These are phyloP conservation scores for Rhynchospora tenuis DNA, from an alignment of 176 grass and related monocot genomes.

Conservation along the genomic window DNA sequence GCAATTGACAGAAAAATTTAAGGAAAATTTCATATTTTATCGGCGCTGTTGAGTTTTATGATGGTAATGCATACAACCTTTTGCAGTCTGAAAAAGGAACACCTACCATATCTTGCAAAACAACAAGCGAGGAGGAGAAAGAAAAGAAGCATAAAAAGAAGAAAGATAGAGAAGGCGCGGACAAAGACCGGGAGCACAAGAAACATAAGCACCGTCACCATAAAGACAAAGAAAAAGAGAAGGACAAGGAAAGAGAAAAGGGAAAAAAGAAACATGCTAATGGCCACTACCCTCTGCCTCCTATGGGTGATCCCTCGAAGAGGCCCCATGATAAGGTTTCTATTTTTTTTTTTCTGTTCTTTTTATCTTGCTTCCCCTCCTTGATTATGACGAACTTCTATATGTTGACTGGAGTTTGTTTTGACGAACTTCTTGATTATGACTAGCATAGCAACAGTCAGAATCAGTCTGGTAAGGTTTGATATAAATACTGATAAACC, in stretches of 20 bases:
- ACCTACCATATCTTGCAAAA: slow-evolving; percentile 30
- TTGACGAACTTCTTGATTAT: not conserved
- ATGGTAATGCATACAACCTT: not conserved
- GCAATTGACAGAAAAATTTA: not conserved
- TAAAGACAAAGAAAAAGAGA: slow-evolving; percentile 13
- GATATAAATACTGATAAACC: not conserved
- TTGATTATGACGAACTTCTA: too few relatives aligned
- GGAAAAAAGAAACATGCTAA: slow-evolving; percentile 22
- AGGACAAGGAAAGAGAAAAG: slow-evolving; percentile 6
- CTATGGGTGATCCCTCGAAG: not conserved
- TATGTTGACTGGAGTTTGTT: not conserved
- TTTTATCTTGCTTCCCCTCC: not conserved
- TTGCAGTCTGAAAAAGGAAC: slow-evolving; percentile 26
- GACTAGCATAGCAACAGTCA: not conserved
- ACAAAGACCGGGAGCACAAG: slow-evolving; percentile 23
- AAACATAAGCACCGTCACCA: slow-evolving; percentile 30
- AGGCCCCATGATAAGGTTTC: slow-evolving; percentile 11
- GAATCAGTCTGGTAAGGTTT: not conserved
- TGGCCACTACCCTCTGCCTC: not conserved
- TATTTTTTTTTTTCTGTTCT: not conserved
- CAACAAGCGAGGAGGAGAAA: slow-evolving; percentile 18
- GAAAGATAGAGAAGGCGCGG: slow-evolving; percentile 20
- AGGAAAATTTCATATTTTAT: not conserved
- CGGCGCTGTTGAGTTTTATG: not conserved
- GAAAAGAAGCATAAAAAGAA: slow-evolving; percentile 30